phyloP scores from a whole-genome alignment of 805 yeast genomes.

The Metschnikowia chrysomelidarum region DNA sequence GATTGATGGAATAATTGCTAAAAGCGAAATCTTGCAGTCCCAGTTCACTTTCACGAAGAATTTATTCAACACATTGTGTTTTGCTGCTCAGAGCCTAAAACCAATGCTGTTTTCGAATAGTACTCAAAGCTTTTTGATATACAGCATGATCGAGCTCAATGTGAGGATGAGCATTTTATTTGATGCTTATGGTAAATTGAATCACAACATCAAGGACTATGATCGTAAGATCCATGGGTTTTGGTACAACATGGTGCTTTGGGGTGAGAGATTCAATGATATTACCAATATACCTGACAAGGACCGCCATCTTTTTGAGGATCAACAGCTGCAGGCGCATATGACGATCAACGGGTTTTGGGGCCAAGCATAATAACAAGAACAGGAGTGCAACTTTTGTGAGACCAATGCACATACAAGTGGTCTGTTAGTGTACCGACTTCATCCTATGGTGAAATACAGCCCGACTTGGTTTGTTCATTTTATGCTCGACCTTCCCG shows the following conservation, averaged over 20 bases:
- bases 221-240: not conserved
- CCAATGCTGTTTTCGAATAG: not conserved
- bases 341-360: not conserved
- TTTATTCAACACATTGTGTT: not conserved
- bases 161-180: not conserved
- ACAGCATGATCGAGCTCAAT: constrained; percentile 1
- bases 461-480: no score
- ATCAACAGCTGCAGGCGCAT: not conserved
- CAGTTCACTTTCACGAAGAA: not conserved
- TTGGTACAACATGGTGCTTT: constrained; percentile 1
- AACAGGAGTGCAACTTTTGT: no score
- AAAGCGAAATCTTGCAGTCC: not conserved
- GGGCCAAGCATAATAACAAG: not conserved
- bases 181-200: constrained; percentile 1
- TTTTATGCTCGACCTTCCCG: no score
- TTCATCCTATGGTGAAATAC: no score
- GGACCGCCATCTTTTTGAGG: not conserved
- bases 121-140: not conserved
- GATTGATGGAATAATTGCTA: not conserved
- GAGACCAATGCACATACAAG: no score
- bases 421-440: no score
- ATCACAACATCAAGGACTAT: not conserved
- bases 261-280: not conserved
- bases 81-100: not conserved
- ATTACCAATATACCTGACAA: not conserved